Evolutionary conservation across 805 yeast genomes (phyloP).

Genomic region (Yamadazyma endophytica): DNA sequence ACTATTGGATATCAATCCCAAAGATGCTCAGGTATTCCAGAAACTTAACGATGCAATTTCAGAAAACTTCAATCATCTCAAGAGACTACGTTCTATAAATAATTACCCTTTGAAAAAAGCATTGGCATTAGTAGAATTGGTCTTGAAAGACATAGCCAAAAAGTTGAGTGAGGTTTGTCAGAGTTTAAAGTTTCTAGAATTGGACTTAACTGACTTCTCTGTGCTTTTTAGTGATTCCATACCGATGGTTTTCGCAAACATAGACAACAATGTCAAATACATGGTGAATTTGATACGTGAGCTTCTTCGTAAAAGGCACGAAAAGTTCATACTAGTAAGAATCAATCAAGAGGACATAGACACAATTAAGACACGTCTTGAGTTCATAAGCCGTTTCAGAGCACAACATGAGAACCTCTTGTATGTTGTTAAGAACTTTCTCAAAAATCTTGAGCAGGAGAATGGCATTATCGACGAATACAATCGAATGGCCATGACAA

Average conservation of each 20-base stretch:
- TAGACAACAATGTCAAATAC: slow-evolving; percentile 63
- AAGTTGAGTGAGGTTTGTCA: slow-evolving; percentile 36
- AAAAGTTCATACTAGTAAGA: slow-evolving; percentile 62
- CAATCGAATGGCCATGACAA: slow-evolving; percentile 23
- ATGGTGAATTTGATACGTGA: slow-evolving; percentile 70
- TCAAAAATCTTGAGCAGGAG: slow-evolving; percentile 11
- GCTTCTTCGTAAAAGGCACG: slow-evolving; percentile 65
- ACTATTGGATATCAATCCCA: slow-evolving; percentile 22
- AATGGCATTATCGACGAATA: slow-evolving; percentile 22
- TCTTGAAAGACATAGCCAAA: slow-evolving; percentile 52
- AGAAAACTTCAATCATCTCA: slow-evolving; percentile 55
- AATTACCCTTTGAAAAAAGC: slow-evolving; percentile 63
- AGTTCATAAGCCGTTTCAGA: slow-evolving; percentile 44
- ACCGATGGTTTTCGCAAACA: slow-evolving; percentile 34
- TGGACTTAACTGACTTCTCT: slow-evolving; percentile 37
- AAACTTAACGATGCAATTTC: slow-evolving; percentile 31
- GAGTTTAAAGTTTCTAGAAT: slow-evolving; percentile 39
- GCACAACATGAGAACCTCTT: slow-evolving; percentile 49
- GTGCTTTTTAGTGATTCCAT: slow-evolving; percentile 17
- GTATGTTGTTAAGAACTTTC: slow-evolving; percentile 21
- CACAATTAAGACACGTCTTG: slow-evolving; percentile 39
- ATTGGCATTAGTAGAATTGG: slow-evolving; percentile 58
- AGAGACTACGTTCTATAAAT: slow-evolving; percentile 40
- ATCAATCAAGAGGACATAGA: slow-evolving; percentile 40
- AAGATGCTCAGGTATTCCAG: slow-evolving; percentile 25